Percentiles rank a stretch among this genome's conserved stretches.
These are phyloP conservation scores for Saccharomyces eubayanus DNA, from an alignment of 805 yeast genomes.

Conservation along the genomic window DNA sequence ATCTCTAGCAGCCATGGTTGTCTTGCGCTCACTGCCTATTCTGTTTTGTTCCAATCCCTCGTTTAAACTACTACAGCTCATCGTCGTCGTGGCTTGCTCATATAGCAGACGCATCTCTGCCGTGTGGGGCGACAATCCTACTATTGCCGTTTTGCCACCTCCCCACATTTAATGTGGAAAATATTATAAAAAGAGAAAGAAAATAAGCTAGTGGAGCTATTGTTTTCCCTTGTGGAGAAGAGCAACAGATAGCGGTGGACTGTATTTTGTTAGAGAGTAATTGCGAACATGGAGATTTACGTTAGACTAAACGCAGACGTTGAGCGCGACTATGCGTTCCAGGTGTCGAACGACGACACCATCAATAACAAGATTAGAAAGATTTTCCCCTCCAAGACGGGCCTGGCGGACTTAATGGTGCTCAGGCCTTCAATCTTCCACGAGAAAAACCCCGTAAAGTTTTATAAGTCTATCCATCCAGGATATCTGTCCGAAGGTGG, in stretches of 20 bases:
- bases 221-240: neutral
- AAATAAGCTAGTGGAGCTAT: neutral
- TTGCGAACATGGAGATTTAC: conserved; percentile 34
- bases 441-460: conserved; percentile 54
- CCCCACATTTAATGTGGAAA: neutral
- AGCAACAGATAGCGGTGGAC: neutral
- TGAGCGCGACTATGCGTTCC: conserved; percentile 87
- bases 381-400: conserved; percentile 36
- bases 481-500: conserved; percentile 84
- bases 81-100: neutral
- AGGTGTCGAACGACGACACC: conserved; percentile 49
- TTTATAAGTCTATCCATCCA: conserved; percentile 42
- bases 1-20: neutral
- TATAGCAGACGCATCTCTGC: neutral
- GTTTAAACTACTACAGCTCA: neutral
- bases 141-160: neutral
- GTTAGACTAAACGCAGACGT: conserved; percentile 76
- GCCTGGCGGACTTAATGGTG: conserved; percentile 49
- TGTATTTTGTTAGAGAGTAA: neutral
- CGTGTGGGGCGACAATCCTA: neutral
- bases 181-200: neutral
- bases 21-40: conserved; percentile 4
- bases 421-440: conserved; percentile 77
- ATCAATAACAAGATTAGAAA: conserved; percentile 49
- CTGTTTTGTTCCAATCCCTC: neutral